Percentiles rank a stretch among this genome's conserved stretches.
Evolutionary conservation across 164 flowering plant genomes (phyloP).

Genomic region (Stephania cephalantha): DNA sequence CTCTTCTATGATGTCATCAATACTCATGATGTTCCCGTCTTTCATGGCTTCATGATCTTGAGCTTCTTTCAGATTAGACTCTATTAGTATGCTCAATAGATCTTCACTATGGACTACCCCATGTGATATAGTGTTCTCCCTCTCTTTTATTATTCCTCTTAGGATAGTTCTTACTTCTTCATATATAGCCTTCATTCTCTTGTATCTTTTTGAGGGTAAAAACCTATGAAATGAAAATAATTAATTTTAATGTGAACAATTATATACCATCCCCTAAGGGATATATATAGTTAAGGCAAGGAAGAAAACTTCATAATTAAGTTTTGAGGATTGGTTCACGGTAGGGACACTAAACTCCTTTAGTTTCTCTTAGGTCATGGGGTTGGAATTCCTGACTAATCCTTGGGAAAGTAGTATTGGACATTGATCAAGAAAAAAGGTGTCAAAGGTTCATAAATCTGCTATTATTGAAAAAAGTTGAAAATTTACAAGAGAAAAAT

Average conservation of each 20-base stretch:
- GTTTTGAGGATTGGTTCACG: too few species aligned
- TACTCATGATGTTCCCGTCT: constrained; percentile 7
- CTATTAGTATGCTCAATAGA: constrained; percentile 18
- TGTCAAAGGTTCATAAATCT: too few species aligned
- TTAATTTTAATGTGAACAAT: too few species aligned
- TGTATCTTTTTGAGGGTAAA: constrained; percentile 22
- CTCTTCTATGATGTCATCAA: constrained; percentile 18
- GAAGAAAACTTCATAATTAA: background rate
- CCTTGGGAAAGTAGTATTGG: too few species aligned
- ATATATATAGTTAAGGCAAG: background rate
- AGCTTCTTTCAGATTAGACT: constrained; percentile 15
- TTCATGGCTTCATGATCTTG: constrained; percentile 4
- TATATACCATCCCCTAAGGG: background rate
- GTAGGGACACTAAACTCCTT: too few species aligned
- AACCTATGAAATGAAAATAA: constrained; percentile 10
- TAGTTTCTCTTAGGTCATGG: too few species aligned
- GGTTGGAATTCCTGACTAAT: too few species aligned
- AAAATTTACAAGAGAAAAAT: too few species aligned
- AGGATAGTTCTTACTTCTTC: constrained; percentile 10
- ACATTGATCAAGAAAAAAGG: too few species aligned
- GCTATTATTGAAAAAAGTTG: too few species aligned
- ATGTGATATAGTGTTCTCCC: constrained; percentile 14
- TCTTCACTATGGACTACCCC: constrained; percentile 16
- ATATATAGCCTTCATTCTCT: constrained; percentile 12
- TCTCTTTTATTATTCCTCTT: constrained; percentile 16